Evolutionary conservation across 257 asterid genomes (phyloP).

Genomic region (Ocimum tenuiflorum): DNA sequence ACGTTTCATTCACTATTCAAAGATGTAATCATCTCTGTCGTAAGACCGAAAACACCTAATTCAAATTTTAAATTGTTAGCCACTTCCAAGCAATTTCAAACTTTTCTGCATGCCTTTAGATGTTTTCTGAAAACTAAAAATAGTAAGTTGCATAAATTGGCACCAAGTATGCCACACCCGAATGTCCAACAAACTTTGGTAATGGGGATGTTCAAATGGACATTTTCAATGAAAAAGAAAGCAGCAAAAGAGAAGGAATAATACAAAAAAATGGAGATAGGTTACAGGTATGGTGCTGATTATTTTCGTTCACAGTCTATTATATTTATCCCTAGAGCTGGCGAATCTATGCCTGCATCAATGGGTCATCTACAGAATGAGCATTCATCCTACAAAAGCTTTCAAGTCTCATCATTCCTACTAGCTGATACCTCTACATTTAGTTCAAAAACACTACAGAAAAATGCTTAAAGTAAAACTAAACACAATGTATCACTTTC

Average conservation of each 20-base stretch:
- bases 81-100: too few relatives aligned
- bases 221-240: too few relatives aligned
- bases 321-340: slow-evolving; percentile 6
- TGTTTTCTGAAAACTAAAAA: too few relatives aligned
- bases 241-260: neutral
- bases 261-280: neutral
- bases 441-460: neutral
- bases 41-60: too few relatives aligned
- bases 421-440: neutral
- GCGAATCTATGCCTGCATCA: neutral
- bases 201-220: too few relatives aligned
- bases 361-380: neutral
- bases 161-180: too few relatives aligned
- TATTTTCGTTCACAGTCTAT: neutral
- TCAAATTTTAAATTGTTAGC: too few relatives aligned
- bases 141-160: too few relatives aligned
- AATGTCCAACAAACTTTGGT: too few relatives aligned
- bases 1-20: too few relatives aligned
- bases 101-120: too few relatives aligned
- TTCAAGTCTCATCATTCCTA: neutral
- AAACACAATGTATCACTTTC: neutral
- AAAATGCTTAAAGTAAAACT: neutral
- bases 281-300: neutral
- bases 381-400: neutral
- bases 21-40: too few relatives aligned